Evolutionary conservation across 352 stramenopile species (phyloP).

Genomic region (Pythium insidiosum): DNA sequence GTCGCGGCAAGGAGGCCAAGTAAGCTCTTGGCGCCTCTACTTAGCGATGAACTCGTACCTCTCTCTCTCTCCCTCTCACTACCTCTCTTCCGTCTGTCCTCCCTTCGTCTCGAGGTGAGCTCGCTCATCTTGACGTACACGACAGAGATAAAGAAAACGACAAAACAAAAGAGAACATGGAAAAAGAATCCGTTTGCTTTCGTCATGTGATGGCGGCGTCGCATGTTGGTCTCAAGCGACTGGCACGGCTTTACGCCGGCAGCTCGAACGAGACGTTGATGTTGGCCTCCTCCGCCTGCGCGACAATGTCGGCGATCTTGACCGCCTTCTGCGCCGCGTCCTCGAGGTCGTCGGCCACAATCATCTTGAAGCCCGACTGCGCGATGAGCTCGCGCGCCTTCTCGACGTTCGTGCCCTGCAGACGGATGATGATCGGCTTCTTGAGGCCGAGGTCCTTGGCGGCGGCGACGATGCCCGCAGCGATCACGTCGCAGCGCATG

Average conservation of each 20-base stretch:
- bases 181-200: no score
- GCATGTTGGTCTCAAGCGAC: not conserved
- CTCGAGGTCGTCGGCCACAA: slow-evolving; percentile 92
- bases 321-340: slow-evolving; percentile 95
- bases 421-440: slow-evolving; percentile 97
- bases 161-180: no score
- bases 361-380: slow-evolving; percentile 92
- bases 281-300: slow-evolving; percentile 61
- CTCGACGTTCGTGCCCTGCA: slow-evolving; percentile 97
- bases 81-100: no score
- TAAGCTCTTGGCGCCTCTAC: no score
- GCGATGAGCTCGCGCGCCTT: slow-evolving; percentile 91
- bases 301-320: slow-evolving; percentile 80
- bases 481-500: slow-evolving; percentile 98
- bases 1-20: slow-evolving; percentile 57
- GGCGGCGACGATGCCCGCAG: slow-evolving; percentile 94
- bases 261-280: slow-evolving; percentile 68
- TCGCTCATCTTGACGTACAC: no score
- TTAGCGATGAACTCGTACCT: no score
- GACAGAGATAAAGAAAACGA: no score
- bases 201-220: no score
- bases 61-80: no score
- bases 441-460: slow-evolving; percentile 94
- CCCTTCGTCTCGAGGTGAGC: no score
- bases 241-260: slow-evolving; percentile 7